Base-by-base conservation (phyloP, 345 rosid genomes). In the Raphanus sativus region DNA sequence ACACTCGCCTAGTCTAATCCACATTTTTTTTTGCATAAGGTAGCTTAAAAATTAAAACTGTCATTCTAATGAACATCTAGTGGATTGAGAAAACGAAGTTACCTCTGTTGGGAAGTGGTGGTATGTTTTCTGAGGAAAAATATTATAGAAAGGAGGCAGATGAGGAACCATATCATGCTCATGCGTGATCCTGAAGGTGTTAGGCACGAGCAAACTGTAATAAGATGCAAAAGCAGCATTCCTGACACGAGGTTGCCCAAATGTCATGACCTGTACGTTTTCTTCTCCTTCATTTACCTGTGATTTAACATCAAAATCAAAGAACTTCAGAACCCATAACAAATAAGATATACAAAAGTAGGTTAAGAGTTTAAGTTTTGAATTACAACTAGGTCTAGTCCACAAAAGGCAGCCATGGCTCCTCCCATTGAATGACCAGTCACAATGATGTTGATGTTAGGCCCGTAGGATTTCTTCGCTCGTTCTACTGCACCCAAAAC, bases 401-500 rank as follows among this genome's bases (percentile, higher is more conserved):
- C 97, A 66, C 97, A 86, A 81, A 94, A 91, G 54, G 98, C 78
- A 70, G 96, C 98, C 89, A 94, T 90, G 55, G 98, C 95, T 69
- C 89, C 98, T 84, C 97, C 97, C 98, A 94, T 91, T n/a, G 98
- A 94, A 83, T 94, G 98, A 8, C 97, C 98, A 2, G 95, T 94
- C 82, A 90, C 93, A 72, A 91, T 86, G 71, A 91, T 81, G 33
- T 73, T 82, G 84, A 91, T 81, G 25, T 62, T 73, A n/a, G 81
- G 84, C 42, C 97, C 97, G 75, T 91, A 88, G 76, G 72, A 66
- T 52, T 86, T 73, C 82, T 80, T 88, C 2, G 90, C 92, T 65
- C 74, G 84, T 74, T 79, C 69, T 74, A 94, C 82, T 2, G 97
- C 97, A 82, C 59, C 78, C 65, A 94, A 59, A 80, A 94, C 79